phyloP scores from a whole-genome alignment of 495 filamentous ascomycete species.

The Lophiostoma macrostomum region DNA sequence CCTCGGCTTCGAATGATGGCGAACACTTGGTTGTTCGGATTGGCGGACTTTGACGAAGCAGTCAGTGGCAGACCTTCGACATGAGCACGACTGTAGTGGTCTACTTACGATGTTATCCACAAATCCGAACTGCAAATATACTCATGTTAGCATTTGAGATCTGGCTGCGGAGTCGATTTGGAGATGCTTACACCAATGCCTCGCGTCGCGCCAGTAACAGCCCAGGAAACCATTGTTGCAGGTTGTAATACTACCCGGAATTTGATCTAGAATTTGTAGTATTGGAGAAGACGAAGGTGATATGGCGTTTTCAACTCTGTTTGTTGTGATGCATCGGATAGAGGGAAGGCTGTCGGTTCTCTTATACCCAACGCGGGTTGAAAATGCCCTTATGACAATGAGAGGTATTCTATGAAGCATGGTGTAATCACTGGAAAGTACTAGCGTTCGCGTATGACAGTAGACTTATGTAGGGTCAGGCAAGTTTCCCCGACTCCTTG shows the following conservation, averaged over 20 bases:
- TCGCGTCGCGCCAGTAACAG: slow-evolving; percentile 25
- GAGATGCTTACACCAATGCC: slow-evolving; percentile 22
- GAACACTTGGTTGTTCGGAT: slow-evolving; percentile 25
- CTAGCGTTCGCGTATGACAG: too few species aligned
- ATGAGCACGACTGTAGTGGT: slow-evolving; percentile 7
- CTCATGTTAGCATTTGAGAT: slow-evolving; percentile 23
- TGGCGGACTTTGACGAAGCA: slow-evolving; percentile 14
- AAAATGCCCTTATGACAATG: background rate
- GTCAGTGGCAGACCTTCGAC: slow-evolving; percentile 14
- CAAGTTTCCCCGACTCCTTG: too few species aligned
- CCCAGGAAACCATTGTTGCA: slow-evolving; percentile 25
- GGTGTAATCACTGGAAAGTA: slow-evolving; percentile 20
- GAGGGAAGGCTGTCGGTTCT: slow-evolving; percentile 12
- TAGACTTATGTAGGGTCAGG: too few species aligned
- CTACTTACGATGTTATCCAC: slow-evolving; percentile 19
- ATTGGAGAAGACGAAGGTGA: slow-evolving; percentile 12
- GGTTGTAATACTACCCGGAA: slow-evolving; percentile 3
- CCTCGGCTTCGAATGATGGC: slow-evolving; percentile 20
- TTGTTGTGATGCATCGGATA: slow-evolving; percentile 8
- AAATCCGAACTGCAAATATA: slow-evolving; percentile 18
- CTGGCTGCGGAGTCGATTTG: slow-evolving; percentile 8
- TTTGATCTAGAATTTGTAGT: slow-evolving; percentile 11
- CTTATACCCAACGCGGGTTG: slow-evolving; percentile 12
- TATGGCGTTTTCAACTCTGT: slow-evolving; percentile 10
- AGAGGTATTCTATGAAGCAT: too few species aligned